phyloP scores from a whole-genome alignment of 2,329 filamentous ascomycete genomes.

The Eutypa lata region DNA sequence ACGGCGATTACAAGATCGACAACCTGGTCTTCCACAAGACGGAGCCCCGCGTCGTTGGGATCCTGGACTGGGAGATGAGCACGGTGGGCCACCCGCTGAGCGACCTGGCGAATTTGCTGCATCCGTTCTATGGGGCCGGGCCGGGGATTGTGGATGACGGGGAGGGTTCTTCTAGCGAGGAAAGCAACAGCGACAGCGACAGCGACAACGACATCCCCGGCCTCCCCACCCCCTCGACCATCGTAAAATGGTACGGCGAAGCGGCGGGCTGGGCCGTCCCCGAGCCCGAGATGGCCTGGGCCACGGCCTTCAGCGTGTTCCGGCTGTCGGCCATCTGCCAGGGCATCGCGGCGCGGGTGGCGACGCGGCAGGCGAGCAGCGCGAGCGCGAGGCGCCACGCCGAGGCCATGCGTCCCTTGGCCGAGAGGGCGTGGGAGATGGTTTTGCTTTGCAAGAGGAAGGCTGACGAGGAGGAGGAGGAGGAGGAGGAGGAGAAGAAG shows the following conservation, averaged over 20 bases:
- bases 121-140: conserved; percentile 42
- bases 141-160: conserved; percentile 31
- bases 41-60: conserved; percentile 83
- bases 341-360: conserved; percentile 88
- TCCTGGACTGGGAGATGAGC: conserved; percentile 98
- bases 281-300: conserved; percentile 55
- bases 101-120: conserved; percentile 78
- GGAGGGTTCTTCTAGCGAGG: no score
- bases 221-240: conserved; percentile 41
- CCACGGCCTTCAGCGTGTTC: conserved; percentile 61
- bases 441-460: conserved; percentile 42
- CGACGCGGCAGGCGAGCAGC: conserved; percentile 84
- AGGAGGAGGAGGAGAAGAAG: background rate
- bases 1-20: conserved; percentile 96
- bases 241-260: conserved; percentile 64
- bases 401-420: conserved; percentile 66
- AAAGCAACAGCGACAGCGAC: no score
- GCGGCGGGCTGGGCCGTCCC: conserved; percentile 64
- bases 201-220: conserved; percentile 50
- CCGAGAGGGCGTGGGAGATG: conserved; percentile 73
- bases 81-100: conserved; percentile 95
- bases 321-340: conserved; percentile 65
- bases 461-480: conserved; percentile 4
- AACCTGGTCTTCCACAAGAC: conserved; percentile 88
- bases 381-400: conserved; percentile 74